A percentile compares a stretch with the other conserved stretches of the same genome.
Conservation (phyloP, 495 filamentous ascomycete genomes). For the Lasiosphaeria ovina region DNA sequence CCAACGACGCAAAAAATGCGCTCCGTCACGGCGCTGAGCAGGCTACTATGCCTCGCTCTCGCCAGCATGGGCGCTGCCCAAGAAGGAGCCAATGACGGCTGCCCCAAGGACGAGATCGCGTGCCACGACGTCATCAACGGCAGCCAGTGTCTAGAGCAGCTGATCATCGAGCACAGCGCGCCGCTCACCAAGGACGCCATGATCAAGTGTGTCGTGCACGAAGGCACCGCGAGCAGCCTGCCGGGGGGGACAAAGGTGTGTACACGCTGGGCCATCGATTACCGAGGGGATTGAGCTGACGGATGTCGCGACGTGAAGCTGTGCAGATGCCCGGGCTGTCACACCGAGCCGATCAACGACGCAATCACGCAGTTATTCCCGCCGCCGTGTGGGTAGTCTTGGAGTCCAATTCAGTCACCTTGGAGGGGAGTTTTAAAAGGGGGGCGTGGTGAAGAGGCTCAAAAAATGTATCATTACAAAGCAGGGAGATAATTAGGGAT, state of each 20-base stretch:
- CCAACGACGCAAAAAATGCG: constrained; percentile 10
- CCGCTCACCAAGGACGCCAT: constrained; percentile 24
- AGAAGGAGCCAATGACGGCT: constrained; percentile 18
- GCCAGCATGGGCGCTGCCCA: constrained; percentile 11
- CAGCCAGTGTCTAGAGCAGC: constrained; percentile 33
- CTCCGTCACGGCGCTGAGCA: constrained; percentile 6
- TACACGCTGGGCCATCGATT: neutral
- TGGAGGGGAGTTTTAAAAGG: no score
- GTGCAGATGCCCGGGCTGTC: constrained; percentile 37
- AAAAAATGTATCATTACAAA: no score
- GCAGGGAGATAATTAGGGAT: no score
- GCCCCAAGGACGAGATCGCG: constrained; percentile 33
- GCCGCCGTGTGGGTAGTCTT: constrained; percentile 26
- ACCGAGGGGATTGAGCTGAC: neutral
- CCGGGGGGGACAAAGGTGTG: constrained; percentile 35
- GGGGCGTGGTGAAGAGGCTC: no score
- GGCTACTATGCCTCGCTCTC: constrained; percentile 19
- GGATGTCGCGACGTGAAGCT: constrained; percentile 17
- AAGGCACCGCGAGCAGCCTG: constrained; percentile 29
- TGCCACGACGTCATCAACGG: constrained; percentile 37
- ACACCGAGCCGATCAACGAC: constrained; percentile 28
- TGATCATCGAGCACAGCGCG: constrained; percentile 25
- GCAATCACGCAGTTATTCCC: constrained; percentile 24
- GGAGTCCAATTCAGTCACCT: neutral
- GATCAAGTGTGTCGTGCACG: constrained; percentile 32